Base-by-base conservation (phyloP, 306 rosid species). In the Glycine latifolia region DNA sequence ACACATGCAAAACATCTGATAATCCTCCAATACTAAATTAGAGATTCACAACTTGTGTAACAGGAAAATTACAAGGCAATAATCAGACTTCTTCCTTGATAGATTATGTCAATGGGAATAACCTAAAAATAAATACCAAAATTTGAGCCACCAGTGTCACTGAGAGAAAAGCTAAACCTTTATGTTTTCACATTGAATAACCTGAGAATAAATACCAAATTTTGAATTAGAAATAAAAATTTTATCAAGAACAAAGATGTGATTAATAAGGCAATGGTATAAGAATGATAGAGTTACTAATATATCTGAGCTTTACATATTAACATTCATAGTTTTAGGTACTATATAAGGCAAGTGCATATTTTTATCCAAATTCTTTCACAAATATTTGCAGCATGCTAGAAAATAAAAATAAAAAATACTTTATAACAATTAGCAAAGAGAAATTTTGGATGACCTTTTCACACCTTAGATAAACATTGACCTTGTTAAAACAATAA, bases 151-250 rank as follows among this genome's bases (percentile, higher is more conserved):
- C 31, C 31, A 2, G 31, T 26, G 31, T 26, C 31, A 26, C 31
- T 26, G 31, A 26, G 31, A 26, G 31, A 26, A 26, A 26, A 26
- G 66, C 75, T 62, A 37, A 55, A 15, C 75, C 67, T 56, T 41
- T 73, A 7, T 6, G 7, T 59, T 67, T 79, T 70, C 67, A 67
- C 35, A 65, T 70, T 63, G 81, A 61, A 50, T 41, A 31, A 71
- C 84, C 89, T 87, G 91, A 77, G 66, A 87, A 75, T 55, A 74
- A 84, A 79, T 63, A 10, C 77, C 75, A 76, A 82, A 65, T 52
- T 14, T 47, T 33, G 62, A 67, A 76, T 79, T 48, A 83, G 79
- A 78, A 11, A 26, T 31, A 39, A 50, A 48, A 17, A 1, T 0
- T 59, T 31, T 2, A 79, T 37, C 13, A n/a, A 63, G 68, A 10